Evolutionary conservation across 169 alveolate species (phyloP), one percentile per base, ranked within the genome.

Genomic region (Plasmodium relictum): DNA sequence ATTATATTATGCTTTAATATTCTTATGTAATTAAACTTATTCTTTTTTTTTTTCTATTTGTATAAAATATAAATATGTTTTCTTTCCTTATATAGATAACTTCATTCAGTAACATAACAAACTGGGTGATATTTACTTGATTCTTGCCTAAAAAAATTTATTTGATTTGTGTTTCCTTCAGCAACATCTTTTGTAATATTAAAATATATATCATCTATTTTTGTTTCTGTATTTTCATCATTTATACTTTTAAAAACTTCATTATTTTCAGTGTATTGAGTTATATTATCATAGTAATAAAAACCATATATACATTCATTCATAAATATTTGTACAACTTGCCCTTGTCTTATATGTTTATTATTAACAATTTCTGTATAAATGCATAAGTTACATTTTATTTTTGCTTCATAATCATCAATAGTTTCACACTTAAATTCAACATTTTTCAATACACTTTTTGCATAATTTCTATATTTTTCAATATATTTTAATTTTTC

Each of bases 341-440:
- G 88, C 6, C 88, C 88, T 24, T 74, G 88, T 61, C 88, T 74
- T 61, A 74, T 74, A 61, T 74, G 88, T 44, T 74, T 74, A 61
- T 61, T 74, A 39, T 74, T 74, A 2, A 74, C 48, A 59, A 74
- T 74, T 61, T 74, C 88, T 42, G 88, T 74, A 20, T 74, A 74
- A 6, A 74, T 63, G 61, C 88, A 74, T 31, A 74, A 61, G 12
- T 74, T 74, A 65, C 88, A 74, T 62, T 74, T 74, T 7, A 74
- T 54, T 44, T 74, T 74, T 0, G 88, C 58, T 52, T 74, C 74
- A 42, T 61, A 61, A 52, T 74, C 88, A 24, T 59, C 74, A 16
- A 74, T 52, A 37, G 16, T 42, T 20, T 74, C 88, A 62, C 88
- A 74, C 24, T 74, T 74, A 61, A 74, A 74, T 62, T 74, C 88